Base-by-base conservation (phyloP, 345 rosid species). In the Rubroshorea leprosula region DNA sequence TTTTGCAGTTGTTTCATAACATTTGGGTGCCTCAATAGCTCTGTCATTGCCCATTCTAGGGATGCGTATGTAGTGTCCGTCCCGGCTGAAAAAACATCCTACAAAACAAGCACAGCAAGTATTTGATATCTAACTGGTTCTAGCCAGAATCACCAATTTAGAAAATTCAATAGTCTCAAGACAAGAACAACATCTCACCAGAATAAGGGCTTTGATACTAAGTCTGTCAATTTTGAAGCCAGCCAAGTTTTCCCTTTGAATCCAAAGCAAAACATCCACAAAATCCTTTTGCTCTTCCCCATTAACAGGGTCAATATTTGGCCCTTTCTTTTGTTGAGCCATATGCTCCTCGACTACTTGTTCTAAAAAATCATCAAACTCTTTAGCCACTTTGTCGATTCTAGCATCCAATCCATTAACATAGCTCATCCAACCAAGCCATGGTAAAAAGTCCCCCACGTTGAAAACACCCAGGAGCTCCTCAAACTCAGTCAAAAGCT, bases 381-480 rank as follows among this genome's bases (percentile, higher is more conserved):
- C 75, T 6, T 21, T 61, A 0, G 56, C 49, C 6, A 74, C 70
- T 59, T 53, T 68, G 3, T 72, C 66, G 0, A 67, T 15, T 22
- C 49, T 60, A n/a, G 16, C 53, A 29, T 57, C 24, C 24, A 66
- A 46, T 57, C 82, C 79, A 14, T 47, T 78, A 1, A 73, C 14
- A 63, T 46, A 15, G 50, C 66, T 72, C 5, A 77, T 19, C 88
- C 86, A 82, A 12, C 62, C 69, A 23, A 83, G 78, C 72, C 79
- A 76, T 20, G 87, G 89, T 27, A 88, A 58, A 54, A 50, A 83
- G 27, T 73, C 83, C 16, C 88, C 86, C 0, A 78, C 46, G 27
- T 57, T 51, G 22, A 75, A 51, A 60, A 6, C 44, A 0, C 86
- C 89, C 23, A 84, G n/a, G 12, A 80, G 41, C 23, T 48, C 63